phyloP scores from a whole-genome alignment of 2,329 filamentous ascomycete species.

The Arthrobotrys megalospora region DNA sequence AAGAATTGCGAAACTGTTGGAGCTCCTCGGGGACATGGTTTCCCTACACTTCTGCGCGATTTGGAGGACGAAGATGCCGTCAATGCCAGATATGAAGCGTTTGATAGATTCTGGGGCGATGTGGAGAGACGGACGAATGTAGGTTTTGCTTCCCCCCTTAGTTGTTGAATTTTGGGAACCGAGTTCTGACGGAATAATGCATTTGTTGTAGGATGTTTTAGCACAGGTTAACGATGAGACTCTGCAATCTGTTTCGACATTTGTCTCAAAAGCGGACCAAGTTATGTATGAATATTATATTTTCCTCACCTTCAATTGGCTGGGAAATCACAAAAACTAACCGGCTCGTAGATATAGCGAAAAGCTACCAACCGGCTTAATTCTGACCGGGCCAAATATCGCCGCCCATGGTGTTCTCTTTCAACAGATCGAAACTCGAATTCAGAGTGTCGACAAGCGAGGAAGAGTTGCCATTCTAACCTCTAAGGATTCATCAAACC shows the following conservation, averaged over 20 bases:
- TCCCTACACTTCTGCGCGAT: slow-evolving; percentile 73
- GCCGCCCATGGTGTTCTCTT: slow-evolving; percentile 83
- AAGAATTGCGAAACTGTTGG: slow-evolving; percentile 42
- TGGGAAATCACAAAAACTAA: slow-evolving; percentile 31
- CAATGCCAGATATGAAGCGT: slow-evolving; percentile 74
- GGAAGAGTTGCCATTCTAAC: slow-evolving; percentile 78
- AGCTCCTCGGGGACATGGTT: slow-evolving; percentile 64
- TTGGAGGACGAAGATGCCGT: slow-evolving; percentile 71
- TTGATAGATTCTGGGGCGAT: slow-evolving; percentile 75
- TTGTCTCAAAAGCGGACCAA: slow-evolving; percentile 69
- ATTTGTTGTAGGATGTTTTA: slow-evolving; percentile 71
- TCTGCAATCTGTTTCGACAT: slow-evolving; percentile 73
- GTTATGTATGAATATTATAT: slow-evolving; percentile 40
- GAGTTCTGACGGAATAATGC: background rate
- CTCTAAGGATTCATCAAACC: slow-evolving; percentile 79
- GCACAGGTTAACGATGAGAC: slow-evolving; percentile 76
- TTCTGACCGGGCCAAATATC: slow-evolving; percentile 84
- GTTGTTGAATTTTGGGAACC: slow-evolving; percentile 1
- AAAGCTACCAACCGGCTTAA: slow-evolving; percentile 78
- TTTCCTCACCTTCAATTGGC: background rate
- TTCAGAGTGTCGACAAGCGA: slow-evolving; percentile 69
- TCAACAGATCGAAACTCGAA: slow-evolving; percentile 73
- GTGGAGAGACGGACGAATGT: slow-evolving; percentile 77
- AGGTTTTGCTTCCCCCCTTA: slow-evolving; percentile 41
- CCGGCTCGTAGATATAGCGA: slow-evolving; percentile 65